A percentile compares a stretch with the other conserved stretches of the same genome.
These are phyloP conservation scores for Flaveria brownii DNA, from an alignment of 129 eudicot genomes.

Conservation along the genomic window DNA sequence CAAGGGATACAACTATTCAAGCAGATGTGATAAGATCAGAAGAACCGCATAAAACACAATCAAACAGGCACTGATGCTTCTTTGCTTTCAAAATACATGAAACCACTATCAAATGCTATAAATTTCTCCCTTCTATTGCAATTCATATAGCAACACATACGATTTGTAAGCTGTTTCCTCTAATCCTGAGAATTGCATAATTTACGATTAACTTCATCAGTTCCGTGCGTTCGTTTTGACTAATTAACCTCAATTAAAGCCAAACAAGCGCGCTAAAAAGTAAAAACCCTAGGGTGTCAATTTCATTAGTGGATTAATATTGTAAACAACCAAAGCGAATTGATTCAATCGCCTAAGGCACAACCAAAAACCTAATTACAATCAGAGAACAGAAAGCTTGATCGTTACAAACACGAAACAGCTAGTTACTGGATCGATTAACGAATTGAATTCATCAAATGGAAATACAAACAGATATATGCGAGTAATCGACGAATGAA, in stretches of 20 bases:
- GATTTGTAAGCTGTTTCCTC: background rate
- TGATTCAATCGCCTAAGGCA: background rate
- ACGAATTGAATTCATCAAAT: background rate
- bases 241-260: background rate
- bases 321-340: background rate
- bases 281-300: slow-evolving; percentile 21
- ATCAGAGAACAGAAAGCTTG: too few relatives aligned
- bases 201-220: background rate
- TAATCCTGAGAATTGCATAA: slow-evolving; percentile 7
- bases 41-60: background rate
- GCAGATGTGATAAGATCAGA: background rate
- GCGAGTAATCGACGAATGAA: slow-evolving; percentile 1
- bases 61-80: background rate
- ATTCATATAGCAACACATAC: background rate
- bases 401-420: too few relatives aligned
- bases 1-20: background rate
- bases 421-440: too few relatives aligned
- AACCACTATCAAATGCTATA: background rate
- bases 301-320: background rate
- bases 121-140: background rate
- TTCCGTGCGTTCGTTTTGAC: slow-evolving; percentile 4
- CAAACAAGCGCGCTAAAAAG: slow-evolving; percentile 14
- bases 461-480: background rate
- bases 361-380: background rate
- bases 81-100: background rate